Base-by-base conservation (phyloP, 352 stramenopile genomes). In the Pythium rishiriense region DNA sequence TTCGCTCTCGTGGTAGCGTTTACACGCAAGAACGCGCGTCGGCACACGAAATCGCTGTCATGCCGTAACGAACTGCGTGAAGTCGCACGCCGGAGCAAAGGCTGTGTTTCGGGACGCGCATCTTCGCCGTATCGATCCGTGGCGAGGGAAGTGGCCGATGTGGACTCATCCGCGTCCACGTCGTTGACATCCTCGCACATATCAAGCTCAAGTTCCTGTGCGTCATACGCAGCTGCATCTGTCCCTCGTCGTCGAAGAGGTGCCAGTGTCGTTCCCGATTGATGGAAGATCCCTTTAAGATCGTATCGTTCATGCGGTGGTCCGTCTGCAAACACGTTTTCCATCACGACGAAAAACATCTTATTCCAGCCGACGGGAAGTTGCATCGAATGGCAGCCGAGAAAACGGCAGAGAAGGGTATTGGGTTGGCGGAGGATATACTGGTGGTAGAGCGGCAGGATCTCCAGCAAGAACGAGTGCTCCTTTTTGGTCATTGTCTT, bases 321-420 rank as follows among this genome's bases (percentile, higher is more conserved):
- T 17, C 83, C 81, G 59, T 91, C 81, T 2, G 82, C 75, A 60
- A 93, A 91, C 19, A 93, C 88, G 62, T 95, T 95, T 45, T 95
- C 85, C 86, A 95, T 95, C 37, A 93, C 86, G 31, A 95, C 73
- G 62, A 95, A 95, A 70, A 95, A 95, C 85, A 95, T 95, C 39
- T 90, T 90, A 76, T 95, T 93, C 86, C 86, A 95, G 5, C 86
- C 86, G 0, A 95, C 86, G 2, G 86, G 86, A n/a, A 95, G 75
- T 62, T 95, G 86, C 86, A 95, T 95, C 49, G 85, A 93, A 60
- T 95, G 86, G 31, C 86, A 95, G 26, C 86, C 86, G 10, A 95
- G 71, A 50, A 93, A 92, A 3, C 86, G 83, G 28, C 85, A 93
- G 43, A 95, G 73, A 12, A 95, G 73, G 47, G 83, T 89, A 58